These are phyloP conservation scores for Eucalyptus shirleyi DNA, from an alignment of 345 rosid genomes.

Conservation along the genomic window DNA sequence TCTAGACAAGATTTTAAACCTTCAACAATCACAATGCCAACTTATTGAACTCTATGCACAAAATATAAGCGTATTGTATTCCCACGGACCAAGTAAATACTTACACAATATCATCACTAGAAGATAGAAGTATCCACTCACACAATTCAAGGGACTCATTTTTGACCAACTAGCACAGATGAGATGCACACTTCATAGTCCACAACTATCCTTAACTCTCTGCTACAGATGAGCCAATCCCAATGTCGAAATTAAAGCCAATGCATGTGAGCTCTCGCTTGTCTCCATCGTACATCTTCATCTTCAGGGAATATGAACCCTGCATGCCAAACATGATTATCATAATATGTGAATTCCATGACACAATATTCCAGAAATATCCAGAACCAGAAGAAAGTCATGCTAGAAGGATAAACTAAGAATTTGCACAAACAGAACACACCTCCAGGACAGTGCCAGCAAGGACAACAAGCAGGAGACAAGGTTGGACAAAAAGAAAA, in stretches of 20 bases:
- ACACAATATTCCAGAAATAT: not conserved
- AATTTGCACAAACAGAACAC: not conserved
- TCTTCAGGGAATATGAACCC: slow-evolving; percentile 80
- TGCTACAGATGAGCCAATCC: slow-evolving; percentile 47
- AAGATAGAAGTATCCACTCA: not conserved
- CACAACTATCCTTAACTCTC: slow-evolving; percentile 17
- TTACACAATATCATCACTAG: not conserved
- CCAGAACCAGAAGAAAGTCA: not conserved
- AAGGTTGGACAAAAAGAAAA: not conserved
- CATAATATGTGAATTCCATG: not conserved
- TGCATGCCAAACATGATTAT: not conserved
- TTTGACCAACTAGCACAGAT: not conserved
- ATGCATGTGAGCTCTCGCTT: slow-evolving; percentile 68
- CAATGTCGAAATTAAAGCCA: slow-evolving; percentile 56
- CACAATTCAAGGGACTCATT: not conserved
- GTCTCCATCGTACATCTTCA: slow-evolving; percentile 68
- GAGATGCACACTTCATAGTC: not conserved
- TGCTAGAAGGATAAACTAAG: not conserved
- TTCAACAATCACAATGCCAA: not conserved
- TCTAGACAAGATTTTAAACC: not conserved
- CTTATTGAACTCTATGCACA: not conserved
- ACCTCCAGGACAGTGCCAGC: not conserved
- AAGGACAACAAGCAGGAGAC: not conserved
- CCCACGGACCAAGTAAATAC: not conserved
- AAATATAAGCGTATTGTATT: not conserved